Base-by-base conservation (phyloP, 306 rosid genomes). In the Pterocarpus santalinus region DNA sequence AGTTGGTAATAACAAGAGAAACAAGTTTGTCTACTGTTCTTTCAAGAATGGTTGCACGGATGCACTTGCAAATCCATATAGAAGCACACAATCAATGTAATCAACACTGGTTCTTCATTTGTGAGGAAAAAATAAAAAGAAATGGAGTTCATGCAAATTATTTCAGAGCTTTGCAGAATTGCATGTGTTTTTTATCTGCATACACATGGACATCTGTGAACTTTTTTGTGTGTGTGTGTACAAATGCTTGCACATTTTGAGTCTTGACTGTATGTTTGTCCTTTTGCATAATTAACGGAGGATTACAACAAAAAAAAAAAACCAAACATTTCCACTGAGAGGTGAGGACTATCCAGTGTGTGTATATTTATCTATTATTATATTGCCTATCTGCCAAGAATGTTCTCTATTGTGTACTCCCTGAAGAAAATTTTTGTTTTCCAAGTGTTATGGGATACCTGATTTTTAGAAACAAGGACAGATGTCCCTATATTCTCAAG, bases 401-500 rank as follows among this genome's bases (percentile, higher is more conserved):
- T 69, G 34, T 57, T 65, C 55, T 16, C 67, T 60, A 17, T 15
- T 7, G 10, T 15, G 63, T 72, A 55, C 68, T 58, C 68, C 28
- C 47, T 28, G 55, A 78, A 52, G 49, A 72, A 55, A 8, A 17
- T 32, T 17, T 30, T 65, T 69, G 43, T 34, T 32, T 34, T 43
- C 10, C 7, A 32, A 34, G 56, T 4, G 47, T 52, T 17, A 41
- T 22, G 11, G 44, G 10, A 49, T 83, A 93, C 99, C 99, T 95
- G 99, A 77, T 89, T 90, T 79, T 93, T 79, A 10, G 98, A 95
- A 86, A 95, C 98, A 65, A 93, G 98, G 76, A 95, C 88, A n/a
- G 99, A 95, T 43, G 99, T 91, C 76, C 98, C 99, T 68, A 95
- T 93, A 75, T 95, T 95, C 87, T 95, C 99, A 14, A 95, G 97